These are phyloP conservation scores for Ophiostoma angusticollis DNA, from an alignment of 2,329 filamentous ascomycete species.

Conservation along the genomic window DNA sequence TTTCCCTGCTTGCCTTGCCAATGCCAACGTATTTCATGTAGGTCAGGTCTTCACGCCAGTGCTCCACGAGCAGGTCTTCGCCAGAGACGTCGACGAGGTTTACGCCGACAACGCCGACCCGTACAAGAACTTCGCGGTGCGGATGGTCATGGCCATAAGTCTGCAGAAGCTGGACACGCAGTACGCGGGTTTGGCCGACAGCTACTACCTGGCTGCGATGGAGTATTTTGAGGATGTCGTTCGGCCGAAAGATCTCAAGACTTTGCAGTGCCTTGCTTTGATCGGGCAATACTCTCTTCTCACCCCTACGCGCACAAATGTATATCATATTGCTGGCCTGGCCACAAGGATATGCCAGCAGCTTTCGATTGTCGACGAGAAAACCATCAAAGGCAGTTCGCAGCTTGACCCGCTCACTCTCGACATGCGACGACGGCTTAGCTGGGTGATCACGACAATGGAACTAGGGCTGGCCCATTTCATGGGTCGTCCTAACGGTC, in stretches of 20 bases:
- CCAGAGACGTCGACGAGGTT: constrained; percentile 64
- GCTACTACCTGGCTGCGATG: constrained; percentile 86
- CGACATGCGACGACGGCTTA: constrained; percentile 78
- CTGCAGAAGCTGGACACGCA: constrained; percentile 81
- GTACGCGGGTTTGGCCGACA: constrained; percentile 88
- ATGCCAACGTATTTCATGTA: constrained; percentile 21
- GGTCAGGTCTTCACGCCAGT: constrained; percentile 81
- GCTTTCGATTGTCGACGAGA: constrained; percentile 75
- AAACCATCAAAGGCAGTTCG: constrained; percentile 59
- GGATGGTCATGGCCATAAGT: constrained; percentile 89
- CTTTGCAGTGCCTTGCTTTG: constrained; percentile 76
- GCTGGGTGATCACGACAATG: constrained; percentile 81
- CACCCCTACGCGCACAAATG: constrained; percentile 80
- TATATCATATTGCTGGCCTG: constrained; percentile 86
- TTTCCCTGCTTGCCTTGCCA: neutral
- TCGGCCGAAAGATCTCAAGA: constrained; percentile 79
- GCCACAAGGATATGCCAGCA: constrained; percentile 82
- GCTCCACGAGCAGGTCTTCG: constrained; percentile 71
- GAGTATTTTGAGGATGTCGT: constrained; percentile 72
- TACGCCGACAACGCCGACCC: constrained; percentile 64
- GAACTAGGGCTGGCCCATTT: constrained; percentile 79
- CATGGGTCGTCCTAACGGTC: constrained; percentile 75
- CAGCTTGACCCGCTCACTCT: constrained; percentile 59
- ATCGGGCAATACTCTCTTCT: constrained; percentile 86
- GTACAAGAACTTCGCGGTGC: constrained; percentile 76